These are phyloP conservation scores for Cruciata laevipes DNA, from an alignment of 257 asterid species.

Conservation along the genomic window DNA sequence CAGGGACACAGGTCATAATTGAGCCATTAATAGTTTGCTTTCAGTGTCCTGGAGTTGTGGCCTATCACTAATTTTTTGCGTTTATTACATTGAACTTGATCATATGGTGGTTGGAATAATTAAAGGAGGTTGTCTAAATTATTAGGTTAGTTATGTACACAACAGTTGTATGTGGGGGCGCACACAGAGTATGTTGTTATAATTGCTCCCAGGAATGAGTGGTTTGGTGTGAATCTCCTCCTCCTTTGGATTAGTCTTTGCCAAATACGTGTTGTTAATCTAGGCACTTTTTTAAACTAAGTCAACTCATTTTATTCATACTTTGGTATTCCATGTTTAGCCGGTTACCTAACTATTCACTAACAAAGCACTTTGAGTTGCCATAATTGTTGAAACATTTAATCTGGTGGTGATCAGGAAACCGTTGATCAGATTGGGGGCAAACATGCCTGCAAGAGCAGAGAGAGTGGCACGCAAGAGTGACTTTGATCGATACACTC, in stretches of 20 bases:
- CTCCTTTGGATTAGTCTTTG: background rate
- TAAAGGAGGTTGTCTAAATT: constrained; percentile 22
- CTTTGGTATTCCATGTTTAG: background rate
- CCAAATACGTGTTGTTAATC: background rate
- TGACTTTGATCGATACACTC: constrained; percentile 57
- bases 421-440: constrained; percentile 75
- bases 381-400: background rate
- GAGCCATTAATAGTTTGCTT: constrained; percentile 9
- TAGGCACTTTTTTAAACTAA: background rate
- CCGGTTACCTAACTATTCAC: background rate
- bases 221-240: background rate
- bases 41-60: constrained; percentile 19
- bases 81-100: constrained; percentile 23
- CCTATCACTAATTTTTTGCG: constrained; percentile 24
- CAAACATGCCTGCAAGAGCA: constrained; percentile 97
- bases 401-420: constrained; percentile 37
- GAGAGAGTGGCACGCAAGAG: constrained; percentile 74
- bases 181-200: constrained; percentile 18
- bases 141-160: constrained; percentile 23
- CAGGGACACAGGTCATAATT: constrained; percentile 2
- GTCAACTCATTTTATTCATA: background rate
- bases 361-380: background rate
- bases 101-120: constrained; percentile 31
- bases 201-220: constrained; percentile 14
- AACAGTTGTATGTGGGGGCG: constrained; percentile 41